Percentiles rank a stretch among this genome's conserved stretches.
These are phyloP conservation scores for Acanthamoeba healyi DNA, from an alignment of 208 protist species.

Conservation along the genomic window DNA sequence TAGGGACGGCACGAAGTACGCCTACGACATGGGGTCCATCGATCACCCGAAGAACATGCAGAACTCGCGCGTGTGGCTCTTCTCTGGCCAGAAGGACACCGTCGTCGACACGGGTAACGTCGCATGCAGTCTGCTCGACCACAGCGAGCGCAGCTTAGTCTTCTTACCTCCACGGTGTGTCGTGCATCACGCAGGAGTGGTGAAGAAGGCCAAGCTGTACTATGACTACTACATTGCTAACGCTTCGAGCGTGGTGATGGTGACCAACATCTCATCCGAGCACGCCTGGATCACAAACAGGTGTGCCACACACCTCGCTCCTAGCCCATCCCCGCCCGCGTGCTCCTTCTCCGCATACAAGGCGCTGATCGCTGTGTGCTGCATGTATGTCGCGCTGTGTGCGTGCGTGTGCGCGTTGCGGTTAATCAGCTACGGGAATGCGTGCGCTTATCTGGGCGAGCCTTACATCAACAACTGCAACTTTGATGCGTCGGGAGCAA, in stretches of 20 bases:
- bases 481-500: background rate
- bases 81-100: constrained; percentile 22
- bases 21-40: background rate
- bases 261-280: constrained; percentile 28
- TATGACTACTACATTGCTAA: constrained; percentile 55
- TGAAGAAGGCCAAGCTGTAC: constrained; percentile 38
- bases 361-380: too few relatives aligned
- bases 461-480: constrained; percentile 69
- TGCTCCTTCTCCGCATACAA: too few relatives aligned
- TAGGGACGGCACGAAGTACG: constrained; percentile 14
- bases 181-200: background rate
- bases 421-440: constrained; percentile 5
- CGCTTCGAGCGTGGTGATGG: background rate
- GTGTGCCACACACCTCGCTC: background rate
- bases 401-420: background rate
- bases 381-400: background rate
- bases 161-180: background rate
- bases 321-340: too few relatives aligned
- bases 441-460: background rate
- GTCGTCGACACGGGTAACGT: background rate
- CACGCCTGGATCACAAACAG: constrained; percentile 49
- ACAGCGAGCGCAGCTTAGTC: background rate
- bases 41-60: background rate
- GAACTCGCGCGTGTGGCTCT: constrained; percentile 40
- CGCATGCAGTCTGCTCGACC: background rate